These are phyloP conservation scores for Coffea eugenioides DNA, from an alignment of 257 asterid species.

Conservation along the genomic window DNA sequence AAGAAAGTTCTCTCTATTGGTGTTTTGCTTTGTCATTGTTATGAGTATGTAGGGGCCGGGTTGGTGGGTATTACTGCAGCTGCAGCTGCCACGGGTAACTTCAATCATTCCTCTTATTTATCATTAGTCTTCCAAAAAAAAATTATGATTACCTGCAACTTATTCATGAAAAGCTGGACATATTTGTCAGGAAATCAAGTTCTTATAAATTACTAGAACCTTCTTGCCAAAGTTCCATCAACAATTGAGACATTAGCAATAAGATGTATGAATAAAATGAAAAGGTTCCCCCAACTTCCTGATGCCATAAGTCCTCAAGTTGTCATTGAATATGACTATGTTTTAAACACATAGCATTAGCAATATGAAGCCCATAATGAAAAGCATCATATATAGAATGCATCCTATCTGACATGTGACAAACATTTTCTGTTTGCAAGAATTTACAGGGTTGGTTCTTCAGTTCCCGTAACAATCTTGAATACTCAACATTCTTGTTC, in stretches of 20 bases:
- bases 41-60: background rate
- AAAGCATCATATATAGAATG: background rate
- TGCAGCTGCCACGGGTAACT: background rate
- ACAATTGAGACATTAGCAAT: background rate
- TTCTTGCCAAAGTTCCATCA: background rate
- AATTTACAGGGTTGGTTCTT: background rate
- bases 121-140: background rate
- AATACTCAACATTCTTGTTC: background rate
- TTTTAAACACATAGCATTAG: background rate
- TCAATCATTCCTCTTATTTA: background rate
- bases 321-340: background rate
- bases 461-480: background rate
- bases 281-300: background rate
- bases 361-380: background rate
- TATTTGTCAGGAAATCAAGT: background rate
- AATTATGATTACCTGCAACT: background rate
- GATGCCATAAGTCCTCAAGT: background rate
- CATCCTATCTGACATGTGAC: background rate
- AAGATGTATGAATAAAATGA: background rate
- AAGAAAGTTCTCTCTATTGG: background rate
- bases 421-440: background rate
- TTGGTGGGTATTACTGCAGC: no score
- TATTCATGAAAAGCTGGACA: background rate
- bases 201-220: background rate
- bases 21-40: background rate